Percentiles rank a stretch among this genome's conserved stretches.
These are phyloP conservation scores for Suillus brevipes DNA, from an alignment of 768 basidiomycete species.

Conservation along the genomic window DNA sequence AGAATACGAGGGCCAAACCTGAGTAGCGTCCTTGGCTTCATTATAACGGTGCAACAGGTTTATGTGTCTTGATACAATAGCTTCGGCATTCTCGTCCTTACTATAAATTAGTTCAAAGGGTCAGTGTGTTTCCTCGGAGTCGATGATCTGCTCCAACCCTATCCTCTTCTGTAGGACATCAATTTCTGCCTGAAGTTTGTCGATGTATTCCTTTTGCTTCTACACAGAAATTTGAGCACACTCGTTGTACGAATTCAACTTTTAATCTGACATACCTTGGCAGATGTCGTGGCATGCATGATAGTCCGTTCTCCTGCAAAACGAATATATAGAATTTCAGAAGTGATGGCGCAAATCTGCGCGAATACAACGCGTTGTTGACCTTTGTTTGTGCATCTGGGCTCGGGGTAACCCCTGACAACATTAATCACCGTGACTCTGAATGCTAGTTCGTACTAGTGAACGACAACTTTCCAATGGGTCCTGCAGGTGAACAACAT, in stretches of 20 bases:
- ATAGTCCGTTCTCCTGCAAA: neutral
- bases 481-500: neutral
- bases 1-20: constrained; percentile 42
- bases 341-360: neutral
- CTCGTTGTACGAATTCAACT: neutral
- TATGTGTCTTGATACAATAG: constrained; percentile 67
- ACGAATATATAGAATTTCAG: neutral
- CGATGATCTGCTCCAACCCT: constrained; percentile 36
- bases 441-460: too few relatives aligned
- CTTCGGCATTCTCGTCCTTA: constrained; percentile 49
- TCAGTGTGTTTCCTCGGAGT: neutral
- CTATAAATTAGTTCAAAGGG: constrained; percentile 25
- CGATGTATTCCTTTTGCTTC: constrained; percentile 53
- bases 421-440: too few relatives aligned
- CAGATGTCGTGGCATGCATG: constrained; percentile 31
- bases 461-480: neutral
- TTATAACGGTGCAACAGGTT: constrained; percentile 74
- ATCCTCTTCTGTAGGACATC: constrained; percentile 46
- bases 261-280: constrained; percentile 23
- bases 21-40: constrained; percentile 80
- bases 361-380: too few relatives aligned
- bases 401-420: too few relatives aligned
- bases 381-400: too few relatives aligned
- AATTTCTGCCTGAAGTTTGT: constrained; percentile 50
- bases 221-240: constrained; percentile 20